Evolutionary conservation across 805 yeast species (phyloP), one percentile per base, ranked within the genome.

Genomic region (Kodamaea leandrae): DNA sequence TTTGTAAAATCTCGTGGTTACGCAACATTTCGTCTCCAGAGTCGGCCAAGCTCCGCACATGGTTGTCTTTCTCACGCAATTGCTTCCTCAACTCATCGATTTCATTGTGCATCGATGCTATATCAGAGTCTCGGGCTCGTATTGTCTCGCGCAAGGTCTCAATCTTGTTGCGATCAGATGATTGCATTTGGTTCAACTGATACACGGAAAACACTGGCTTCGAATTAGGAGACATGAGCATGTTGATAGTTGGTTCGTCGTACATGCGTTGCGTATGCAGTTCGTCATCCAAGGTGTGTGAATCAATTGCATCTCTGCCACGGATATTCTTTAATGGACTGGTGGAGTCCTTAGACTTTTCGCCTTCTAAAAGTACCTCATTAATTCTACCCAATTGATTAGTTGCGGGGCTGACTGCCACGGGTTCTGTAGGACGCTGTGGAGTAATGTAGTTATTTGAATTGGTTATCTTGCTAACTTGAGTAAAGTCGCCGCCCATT

Each of bases 161-260:
- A 7, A 40, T 32, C 27, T 37, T 43, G 17, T 26, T 27, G 14
- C 44, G 37, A 14, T 55, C 47, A 35, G 54, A 49, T 10, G 52
- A 52, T 40, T 57, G 62, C 34, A 61, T 53, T 26, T 50, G 52
- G 32, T 52, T 49, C 5, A 64, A 43, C 35, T 61, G 60, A 13
- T 53, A 54, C 4, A 54, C 41, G 8, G 68, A 57, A 38, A 60
- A 64, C 3, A 58, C 54, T 2, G 68, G 68, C 35, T 55, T 61
- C 4, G 65, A 58, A 35, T 57, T 59, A n/a, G 64, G 64, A 4
- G 64, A 56, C 55, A 58, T 50, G 16, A 56, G 39, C 34, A 62
- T 53, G 44, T 61, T 60, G 9, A 57, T 55, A 3, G 66, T 60
- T 4, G 63, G 64, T 36, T 63, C 65, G 34, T 56, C 48, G 18